Percentiles rank a stretch among this genome's conserved stretches.
phyloP scores from a whole-genome alignment of 2,329 filamentous ascomycete species.

The Lachnellula hyalina region DNA sequence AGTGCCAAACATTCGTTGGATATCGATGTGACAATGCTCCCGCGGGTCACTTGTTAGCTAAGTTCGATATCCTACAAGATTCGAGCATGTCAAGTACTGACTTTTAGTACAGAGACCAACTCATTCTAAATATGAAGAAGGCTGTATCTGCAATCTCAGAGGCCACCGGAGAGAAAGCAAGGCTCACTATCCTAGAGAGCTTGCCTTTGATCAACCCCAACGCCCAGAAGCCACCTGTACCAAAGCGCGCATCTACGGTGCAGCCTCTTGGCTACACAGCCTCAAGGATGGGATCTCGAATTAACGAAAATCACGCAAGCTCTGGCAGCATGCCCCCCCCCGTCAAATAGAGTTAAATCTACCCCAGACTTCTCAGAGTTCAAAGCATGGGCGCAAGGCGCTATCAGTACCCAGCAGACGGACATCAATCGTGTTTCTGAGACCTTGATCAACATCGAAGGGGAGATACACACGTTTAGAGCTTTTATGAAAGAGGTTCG shows the following conservation, averaged over 20 bases:
- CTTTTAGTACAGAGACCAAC: conserved; percentile 21
- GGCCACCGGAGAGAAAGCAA: conserved; percentile 17
- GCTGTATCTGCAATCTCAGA: conserved; percentile 24
- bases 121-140: conserved; percentile 23
- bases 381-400: conserved; percentile 22
- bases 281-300: not conserved
- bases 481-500: conserved; percentile 29
- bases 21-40: conserved; percentile 29
- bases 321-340: not conserved
- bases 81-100: not conserved
- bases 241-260: conserved; percentile 8
- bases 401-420: conserved; percentile 24
- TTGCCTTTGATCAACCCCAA: conserved; percentile 15
- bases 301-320: not conserved
- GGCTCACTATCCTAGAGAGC: conserved; percentile 16
- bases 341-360: not conserved
- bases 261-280: conserved; percentile 5
- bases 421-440: conserved; percentile 29
- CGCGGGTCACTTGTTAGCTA: conserved; percentile 25
- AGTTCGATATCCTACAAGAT: conserved; percentile 12
- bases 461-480: conserved; percentile 26
- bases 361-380: conserved; percentile 14
- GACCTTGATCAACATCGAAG: conserved; percentile 24
- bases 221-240: not conserved
- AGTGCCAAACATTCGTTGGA: conserved; percentile 24